Base-by-base conservation (phyloP, 495 filamentous ascomycete genomes). In the Amorphotheca resinae region DNA sequence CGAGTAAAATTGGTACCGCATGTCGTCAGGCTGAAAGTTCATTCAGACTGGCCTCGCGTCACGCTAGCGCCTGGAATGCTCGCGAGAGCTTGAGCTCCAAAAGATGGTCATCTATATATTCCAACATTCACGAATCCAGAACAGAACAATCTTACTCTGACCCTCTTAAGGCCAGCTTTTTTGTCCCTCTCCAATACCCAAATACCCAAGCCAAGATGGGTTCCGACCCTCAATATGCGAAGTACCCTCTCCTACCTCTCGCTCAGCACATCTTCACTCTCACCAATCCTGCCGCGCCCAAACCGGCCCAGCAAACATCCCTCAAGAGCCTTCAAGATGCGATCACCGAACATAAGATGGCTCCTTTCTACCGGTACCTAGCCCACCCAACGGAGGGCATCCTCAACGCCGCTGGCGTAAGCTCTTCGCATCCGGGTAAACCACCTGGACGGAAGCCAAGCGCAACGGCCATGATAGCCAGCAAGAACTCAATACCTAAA, bases 251-350 rank as follows among this genome's bases (percentile, higher is more conserved):
- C 59, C 82, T 98, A 58, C 70, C 81, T 54, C 77, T 98, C 59
- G 79, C 91, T 52, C 93, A 96, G 71, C 79, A 94, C 65, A 88
- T 98, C 67, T 98, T 98, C 74, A 85, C 84, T 60, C 73, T 95
- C 67, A 88, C 86, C 54, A 95, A 94, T 65, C 80, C 87, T 49
- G 79, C 83, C 52, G 77, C 87, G 46, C 59, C 80, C 21, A 65
- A 72, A 46, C 48, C 73, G 28, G 65, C 75, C 42, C 80, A 80
- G 60, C 77, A 93, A 63, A 62, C 74, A 9, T 79, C 86, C 14
- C 66, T 87, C 57, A 83, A 88, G 64, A 76, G 77, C 52, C 73
- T 98, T 41, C 87, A 94, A 72, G 79, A 94, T 78, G 93, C 77
- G 53, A 95, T 98, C 66, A 68, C 63, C 44, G 85, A 93, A 62